phyloP scores from a whole-genome alignment of 768 basidiomycete genomes.

The Rhizopogon rudus region DNA sequence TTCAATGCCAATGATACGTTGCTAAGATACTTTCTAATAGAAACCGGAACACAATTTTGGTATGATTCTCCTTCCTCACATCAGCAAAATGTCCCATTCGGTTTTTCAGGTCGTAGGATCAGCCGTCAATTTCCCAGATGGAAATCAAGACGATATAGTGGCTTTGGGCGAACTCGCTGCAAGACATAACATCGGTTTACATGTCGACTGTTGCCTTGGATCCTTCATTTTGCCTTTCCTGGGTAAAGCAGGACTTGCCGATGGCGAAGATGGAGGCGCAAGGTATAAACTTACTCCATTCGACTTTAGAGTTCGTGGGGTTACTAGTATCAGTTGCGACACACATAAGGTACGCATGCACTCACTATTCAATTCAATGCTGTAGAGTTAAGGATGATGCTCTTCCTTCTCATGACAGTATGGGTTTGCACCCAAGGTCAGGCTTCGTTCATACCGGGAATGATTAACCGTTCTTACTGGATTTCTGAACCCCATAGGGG shows the following conservation, averaged over 20 bases:
- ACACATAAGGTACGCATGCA: constrained; percentile 71
- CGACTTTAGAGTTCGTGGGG: constrained; percentile 88
- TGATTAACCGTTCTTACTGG: neutral
- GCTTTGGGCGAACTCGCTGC: constrained; percentile 72
- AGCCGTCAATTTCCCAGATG: constrained; percentile 81
- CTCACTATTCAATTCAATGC: neutral
- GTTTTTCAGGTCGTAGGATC: constrained; percentile 71
- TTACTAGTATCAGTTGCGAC: constrained; percentile 94
- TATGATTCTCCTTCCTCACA: constrained; percentile 17
- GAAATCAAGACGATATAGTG: constrained; percentile 82
- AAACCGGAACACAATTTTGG: constrained; percentile 88
- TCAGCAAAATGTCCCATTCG: neutral
- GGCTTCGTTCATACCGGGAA: constrained; percentile 5
- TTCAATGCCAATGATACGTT: neutral
- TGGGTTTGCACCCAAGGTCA: constrained; percentile 89
- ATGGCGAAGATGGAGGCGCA: constrained; percentile 44
- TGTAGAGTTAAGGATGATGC: neutral
- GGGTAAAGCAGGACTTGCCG: constrained; percentile 67
- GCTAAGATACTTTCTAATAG: constrained; percentile 31
- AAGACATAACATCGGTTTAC: constrained; percentile 74
- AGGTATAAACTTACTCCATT: constrained; percentile 61
- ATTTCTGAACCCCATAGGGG: constrained; percentile 43
- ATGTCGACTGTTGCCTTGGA: constrained; percentile 94
- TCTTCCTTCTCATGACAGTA: constrained; percentile 43
- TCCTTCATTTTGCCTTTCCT: constrained; percentile 94